These are phyloP conservation scores for Nannizziopsis arthrosporioides DNA, from an alignment of 2,329 filamentous ascomycete genomes.

Conservation along the genomic window DNA sequence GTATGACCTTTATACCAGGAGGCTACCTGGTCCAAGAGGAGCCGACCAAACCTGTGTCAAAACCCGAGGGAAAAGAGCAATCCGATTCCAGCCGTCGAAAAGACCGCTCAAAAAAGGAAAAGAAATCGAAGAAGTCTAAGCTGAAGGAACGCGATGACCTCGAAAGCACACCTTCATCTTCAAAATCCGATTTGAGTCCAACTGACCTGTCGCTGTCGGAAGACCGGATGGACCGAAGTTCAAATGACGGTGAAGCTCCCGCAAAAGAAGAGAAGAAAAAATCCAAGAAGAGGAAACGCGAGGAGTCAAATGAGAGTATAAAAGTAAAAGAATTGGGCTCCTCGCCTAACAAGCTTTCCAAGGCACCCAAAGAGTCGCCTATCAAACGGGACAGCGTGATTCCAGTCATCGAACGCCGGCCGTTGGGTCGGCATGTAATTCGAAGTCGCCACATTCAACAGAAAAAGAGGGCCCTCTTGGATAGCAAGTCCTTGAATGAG, in stretches of 20 bases:
- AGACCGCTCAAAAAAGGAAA: constrained; percentile 22
- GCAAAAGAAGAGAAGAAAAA: constrained; percentile 24
- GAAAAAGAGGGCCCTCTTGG: constrained; percentile 72
- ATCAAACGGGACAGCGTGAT: constrained; percentile 36
- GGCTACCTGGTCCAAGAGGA: constrained; percentile 54
- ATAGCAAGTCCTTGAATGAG: constrained; percentile 75
- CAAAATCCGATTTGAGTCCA: neutral
- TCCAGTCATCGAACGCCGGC: constrained; percentile 32
- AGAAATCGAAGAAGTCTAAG: constrained; percentile 11
- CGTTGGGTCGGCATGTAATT: constrained; percentile 57
- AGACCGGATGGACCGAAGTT: neutral
- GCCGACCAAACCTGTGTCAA: constrained; percentile 21
- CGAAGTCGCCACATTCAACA: constrained; percentile 75
- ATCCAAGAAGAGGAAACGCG: constrained; percentile 18
- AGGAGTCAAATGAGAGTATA: constrained; percentile 21
- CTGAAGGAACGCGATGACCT: constrained; percentile 13
- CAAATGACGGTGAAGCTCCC: neutral
- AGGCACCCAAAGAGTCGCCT: constrained; percentile 17
- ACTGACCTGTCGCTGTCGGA: neutral
- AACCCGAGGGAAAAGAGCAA: constrained; percentile 40
- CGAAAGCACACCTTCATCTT: neutral
- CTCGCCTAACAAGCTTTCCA: neutral
- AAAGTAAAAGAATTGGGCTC: neutral
- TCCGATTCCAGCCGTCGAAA: constrained; percentile 33
- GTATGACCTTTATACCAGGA: constrained; percentile 77